phyloP scores from a whole-genome alignment of 768 basidiomycete genomes.

The Leccinum aurantiacum region DNA sequence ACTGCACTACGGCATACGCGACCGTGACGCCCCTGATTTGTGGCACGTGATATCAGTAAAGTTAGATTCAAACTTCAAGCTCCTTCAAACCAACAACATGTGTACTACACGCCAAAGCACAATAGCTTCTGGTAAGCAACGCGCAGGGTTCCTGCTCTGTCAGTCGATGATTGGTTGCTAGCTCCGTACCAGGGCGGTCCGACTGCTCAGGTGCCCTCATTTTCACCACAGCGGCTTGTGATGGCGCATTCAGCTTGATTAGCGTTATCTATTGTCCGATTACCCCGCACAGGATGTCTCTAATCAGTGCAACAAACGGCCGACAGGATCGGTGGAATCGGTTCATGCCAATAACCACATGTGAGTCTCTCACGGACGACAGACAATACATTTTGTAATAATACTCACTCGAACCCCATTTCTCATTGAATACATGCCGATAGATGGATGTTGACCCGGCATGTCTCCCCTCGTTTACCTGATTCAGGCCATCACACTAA shows the following conservation, averaged over 20 bases:
- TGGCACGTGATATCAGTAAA: constrained; percentile 13
- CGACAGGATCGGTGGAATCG: constrained; percentile 10
- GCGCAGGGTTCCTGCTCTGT: background rate
- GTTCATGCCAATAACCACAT: constrained; percentile 3
- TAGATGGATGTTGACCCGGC: background rate
- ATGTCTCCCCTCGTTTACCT: background rate
- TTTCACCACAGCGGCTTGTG: background rate
- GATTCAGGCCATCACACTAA: background rate
- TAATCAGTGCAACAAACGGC: background rate
- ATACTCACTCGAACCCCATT: background rate
- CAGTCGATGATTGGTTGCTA: background rate
- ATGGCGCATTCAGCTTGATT: background rate
- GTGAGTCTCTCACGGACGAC: constrained; percentile 1
- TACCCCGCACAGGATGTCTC: background rate
- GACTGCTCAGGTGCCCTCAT: background rate
- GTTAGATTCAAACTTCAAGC: background rate
- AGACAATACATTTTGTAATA: background rate
- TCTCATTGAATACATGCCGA: background rate
- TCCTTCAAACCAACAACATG: background rate
- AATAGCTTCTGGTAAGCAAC: background rate
- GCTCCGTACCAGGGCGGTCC: background rate
- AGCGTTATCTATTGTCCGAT: background rate
- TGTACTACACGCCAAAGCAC: background rate
- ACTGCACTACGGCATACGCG: too few relatives aligned
- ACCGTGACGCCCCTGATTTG: background rate